These are phyloP conservation scores for Limtongia smithiae DNA, from an alignment of 805 yeast genomes.

Conservation along the genomic window DNA sequence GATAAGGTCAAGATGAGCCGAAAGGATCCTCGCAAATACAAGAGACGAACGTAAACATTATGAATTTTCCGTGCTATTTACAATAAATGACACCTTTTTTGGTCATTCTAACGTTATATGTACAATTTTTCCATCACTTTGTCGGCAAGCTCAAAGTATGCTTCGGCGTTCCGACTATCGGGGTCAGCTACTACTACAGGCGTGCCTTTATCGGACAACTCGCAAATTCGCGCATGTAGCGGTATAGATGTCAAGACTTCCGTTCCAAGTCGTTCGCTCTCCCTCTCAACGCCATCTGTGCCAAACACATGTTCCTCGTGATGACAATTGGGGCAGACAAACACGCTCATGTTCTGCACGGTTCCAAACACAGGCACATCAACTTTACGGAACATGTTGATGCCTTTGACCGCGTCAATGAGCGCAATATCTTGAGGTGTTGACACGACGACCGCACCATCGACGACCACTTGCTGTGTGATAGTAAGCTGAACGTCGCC, in stretches of 20 bases:
- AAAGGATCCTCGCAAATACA: constrained; percentile 44
- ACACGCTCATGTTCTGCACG: constrained; percentile 80
- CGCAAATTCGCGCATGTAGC: constrained; percentile 55
- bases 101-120: neutral
- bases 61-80: too few relatives aligned
- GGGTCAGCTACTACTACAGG: constrained; percentile 54
- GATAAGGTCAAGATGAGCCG: constrained; percentile 40
- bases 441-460: constrained; percentile 77
- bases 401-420: constrained; percentile 75
- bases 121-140: constrained; percentile 34
- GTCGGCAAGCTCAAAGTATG: constrained; percentile 51
- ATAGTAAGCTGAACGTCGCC: constrained; percentile 83
- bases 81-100: too few relatives aligned
- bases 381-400: constrained; percentile 71
- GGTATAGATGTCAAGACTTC: constrained; percentile 66
- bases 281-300: constrained; percentile 52
- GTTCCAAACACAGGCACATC: constrained; percentile 69
- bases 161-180: constrained; percentile 39
- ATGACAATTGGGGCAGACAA: constrained; percentile 68
- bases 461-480: constrained; percentile 71
- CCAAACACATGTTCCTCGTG: constrained; percentile 78
- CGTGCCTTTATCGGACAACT: constrained; percentile 58
- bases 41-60: constrained; percentile 24
- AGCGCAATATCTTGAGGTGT: constrained; percentile 86
- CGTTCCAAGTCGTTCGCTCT: constrained; percentile 47